Evolutionary conservation across 306 rosid genomes (phyloP), one percentile per base, ranked within the genome.

Genomic region (Prunus mira): DNA sequence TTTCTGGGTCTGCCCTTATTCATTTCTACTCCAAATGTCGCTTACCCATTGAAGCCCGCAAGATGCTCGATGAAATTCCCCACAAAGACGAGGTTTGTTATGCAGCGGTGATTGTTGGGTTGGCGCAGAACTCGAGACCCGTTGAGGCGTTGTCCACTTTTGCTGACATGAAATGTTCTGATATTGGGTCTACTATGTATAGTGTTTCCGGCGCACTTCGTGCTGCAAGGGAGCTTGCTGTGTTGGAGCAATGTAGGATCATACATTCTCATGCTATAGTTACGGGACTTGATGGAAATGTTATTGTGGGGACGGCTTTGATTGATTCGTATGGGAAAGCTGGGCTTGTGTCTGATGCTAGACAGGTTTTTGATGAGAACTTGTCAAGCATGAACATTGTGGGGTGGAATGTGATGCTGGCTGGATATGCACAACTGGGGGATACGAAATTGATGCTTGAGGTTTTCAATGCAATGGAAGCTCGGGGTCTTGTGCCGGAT

Each of bases 361-460:
- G 96, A 55, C 86, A 51, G 81, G 80, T 90, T 52, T 94, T 94
- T 74, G 81, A 87, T 50, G 93, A 90, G 61, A 78, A 70, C 71
- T 76, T 80, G 25, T 11, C 18, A 6, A 47, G 27, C 61, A 85
- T 87, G 93, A 89, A 89, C 75, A 27, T 78, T 9, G 91, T 90
- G 71, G 91, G 96, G 49, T 94, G 97, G 94, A 94, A 94, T 79
- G 93, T 97, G 4, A 82, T 94, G 91, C 76, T 94, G 87, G 85
- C 95, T 3, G 93, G 85, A 67, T 91, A 91, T 78, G 97, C 96
- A 0, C 96, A 86, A 57, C 98, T 83, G 24, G 98, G 96, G 56
- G 91, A 94, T 89, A 74, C 15, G 57, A 67, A 60, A 20, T 60
- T 3, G n/a, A 25, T 32, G 6, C 34, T 60, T 12, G 65, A 60